Conservation (phyloP, 805 yeast species). For the Groenewaldozyma tartarivorans region DNA sequence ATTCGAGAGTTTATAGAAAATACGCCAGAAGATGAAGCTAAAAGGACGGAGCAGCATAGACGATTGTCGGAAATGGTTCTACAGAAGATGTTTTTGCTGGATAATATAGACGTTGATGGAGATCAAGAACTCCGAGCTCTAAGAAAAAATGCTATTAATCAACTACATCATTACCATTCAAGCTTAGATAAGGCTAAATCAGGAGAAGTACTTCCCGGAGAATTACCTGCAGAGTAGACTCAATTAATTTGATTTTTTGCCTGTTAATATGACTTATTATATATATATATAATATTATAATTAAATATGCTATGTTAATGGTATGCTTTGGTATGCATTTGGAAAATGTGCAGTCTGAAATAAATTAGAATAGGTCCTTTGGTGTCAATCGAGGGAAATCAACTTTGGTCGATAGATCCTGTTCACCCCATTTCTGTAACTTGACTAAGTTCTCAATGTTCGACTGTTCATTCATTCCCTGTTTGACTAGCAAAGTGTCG, state of each 20-base stretch:
- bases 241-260: too few relatives aligned
- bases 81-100: slow-evolving; percentile 27
- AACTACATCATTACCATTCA: slow-evolving; percentile 24
- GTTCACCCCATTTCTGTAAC: slow-evolving; percentile 59
- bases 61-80: slow-evolving; percentile 26
- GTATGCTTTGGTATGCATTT: too few relatives aligned
- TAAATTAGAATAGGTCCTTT: slow-evolving; percentile 14
- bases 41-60: slow-evolving; percentile 22
- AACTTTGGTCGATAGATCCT: slow-evolving; percentile 31
- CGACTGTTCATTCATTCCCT: slow-evolving; percentile 28
- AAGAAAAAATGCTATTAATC: slow-evolving; percentile 27
- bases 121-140: slow-evolving; percentile 23
- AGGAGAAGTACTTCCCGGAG: too few relatives aligned
- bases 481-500: slow-evolving; percentile 42
- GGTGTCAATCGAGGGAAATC: slow-evolving; percentile 28
- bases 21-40: slow-evolving; percentile 15
- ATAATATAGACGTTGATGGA: slow-evolving; percentile 26
- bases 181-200: slow-evolving; percentile 18
- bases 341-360: too few relatives aligned
- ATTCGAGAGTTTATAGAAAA: slow-evolving; percentile 14
- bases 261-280: too few relatives aligned
- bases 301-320: too few relatives aligned
- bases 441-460: slow-evolving; percentile 46
- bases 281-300: too few relatives aligned
- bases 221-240: too few relatives aligned